phyloP scores from a whole-genome alignment of 2,329 filamentous ascomycete genomes.

The Aphanoascus verrucosus region DNA sequence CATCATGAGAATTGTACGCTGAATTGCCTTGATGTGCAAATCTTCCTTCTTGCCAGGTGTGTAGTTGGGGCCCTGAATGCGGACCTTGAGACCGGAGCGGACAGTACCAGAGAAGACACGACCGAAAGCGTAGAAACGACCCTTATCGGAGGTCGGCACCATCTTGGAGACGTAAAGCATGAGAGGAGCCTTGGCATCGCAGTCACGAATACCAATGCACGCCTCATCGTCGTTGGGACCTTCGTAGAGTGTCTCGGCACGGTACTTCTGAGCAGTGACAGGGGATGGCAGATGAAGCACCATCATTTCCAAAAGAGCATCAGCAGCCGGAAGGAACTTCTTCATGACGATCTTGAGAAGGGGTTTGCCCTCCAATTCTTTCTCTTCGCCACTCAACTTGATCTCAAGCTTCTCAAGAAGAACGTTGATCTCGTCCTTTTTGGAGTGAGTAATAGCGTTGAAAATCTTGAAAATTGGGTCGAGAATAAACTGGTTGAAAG shows the following conservation, averaged over 20 bases:
- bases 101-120: constrained; percentile 99
- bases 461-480: constrained; percentile 99
- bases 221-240: constrained; percentile 86
- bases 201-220: constrained; percentile 95
- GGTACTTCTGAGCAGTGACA: constrained; percentile 91
- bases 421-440: constrained; percentile 76
- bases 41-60: constrained; percentile 96
- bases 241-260: constrained; percentile 97
- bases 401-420: constrained; percentile 90
- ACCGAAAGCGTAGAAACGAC: constrained; percentile 99
- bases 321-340: constrained; percentile 96
- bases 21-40: constrained; percentile 97
- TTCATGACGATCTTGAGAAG: constrained; percentile 97
- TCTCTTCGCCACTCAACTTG: constrained; percentile 79
- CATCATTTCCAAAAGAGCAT: constrained; percentile 99
- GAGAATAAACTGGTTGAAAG: constrained; percentile 99
- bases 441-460: constrained; percentile 92
- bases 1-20: constrained; percentile 99
- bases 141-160: constrained; percentile 99
- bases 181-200: constrained; percentile 92
- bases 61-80: constrained; percentile 99
- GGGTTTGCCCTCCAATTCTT: constrained; percentile 90
- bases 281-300: constrained; percentile 97
- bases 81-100: constrained; percentile 95
- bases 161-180: constrained; percentile 99